phyloP scores from a whole-genome alignment of 2,329 filamentous ascomycete genomes.

The Paecilomyces formosus region DNA sequence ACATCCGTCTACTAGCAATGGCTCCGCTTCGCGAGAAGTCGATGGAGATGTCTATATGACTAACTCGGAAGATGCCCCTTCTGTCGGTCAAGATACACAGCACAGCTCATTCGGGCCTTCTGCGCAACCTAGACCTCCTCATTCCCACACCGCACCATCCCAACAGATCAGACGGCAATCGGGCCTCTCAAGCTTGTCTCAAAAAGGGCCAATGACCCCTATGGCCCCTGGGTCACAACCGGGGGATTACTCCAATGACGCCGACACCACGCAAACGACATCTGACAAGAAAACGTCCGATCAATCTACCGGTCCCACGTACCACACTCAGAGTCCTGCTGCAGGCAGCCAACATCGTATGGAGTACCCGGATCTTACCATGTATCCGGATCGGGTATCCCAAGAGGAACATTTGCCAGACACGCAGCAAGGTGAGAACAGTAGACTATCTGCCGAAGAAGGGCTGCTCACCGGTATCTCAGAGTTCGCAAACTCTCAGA shows the following conservation, averaged over 20 bases:
- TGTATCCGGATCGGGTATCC: constrained; percentile 42
- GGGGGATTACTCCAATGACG: constrained; percentile 69
- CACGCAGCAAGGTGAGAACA: constrained; percentile 48
- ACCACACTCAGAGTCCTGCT: constrained; percentile 57
- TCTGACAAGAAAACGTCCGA: constrained; percentile 75
- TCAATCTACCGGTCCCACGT: constrained; percentile 59
- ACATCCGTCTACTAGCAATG: constrained; percentile 48
- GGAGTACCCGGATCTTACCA: constrained; percentile 48
- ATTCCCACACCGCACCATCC: constrained; percentile 40
- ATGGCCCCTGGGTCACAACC: constrained; percentile 52
- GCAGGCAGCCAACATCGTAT: constrained; percentile 35
- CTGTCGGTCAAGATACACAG: constrained; percentile 35
- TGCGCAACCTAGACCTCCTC: constrained; percentile 40
- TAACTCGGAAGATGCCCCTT: constrained; percentile 38
- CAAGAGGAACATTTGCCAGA: constrained; percentile 57
- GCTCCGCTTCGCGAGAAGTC: constrained; percentile 31
- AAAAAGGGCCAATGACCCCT: constrained; percentile 48
- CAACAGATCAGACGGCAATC: constrained; percentile 39
- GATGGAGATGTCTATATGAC: constrained; percentile 58
- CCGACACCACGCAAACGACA: constrained; percentile 79
- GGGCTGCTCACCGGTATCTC: constrained; percentile 16
- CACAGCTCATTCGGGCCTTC: constrained; percentile 44
- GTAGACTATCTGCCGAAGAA: constrained; percentile 21
- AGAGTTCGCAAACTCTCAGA: constrained; percentile 22
- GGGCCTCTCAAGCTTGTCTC: constrained; percentile 40